Evolutionary conservation across 306 rosid species (phyloP).

Genomic region (Elaeagnus macrophylla): DNA sequence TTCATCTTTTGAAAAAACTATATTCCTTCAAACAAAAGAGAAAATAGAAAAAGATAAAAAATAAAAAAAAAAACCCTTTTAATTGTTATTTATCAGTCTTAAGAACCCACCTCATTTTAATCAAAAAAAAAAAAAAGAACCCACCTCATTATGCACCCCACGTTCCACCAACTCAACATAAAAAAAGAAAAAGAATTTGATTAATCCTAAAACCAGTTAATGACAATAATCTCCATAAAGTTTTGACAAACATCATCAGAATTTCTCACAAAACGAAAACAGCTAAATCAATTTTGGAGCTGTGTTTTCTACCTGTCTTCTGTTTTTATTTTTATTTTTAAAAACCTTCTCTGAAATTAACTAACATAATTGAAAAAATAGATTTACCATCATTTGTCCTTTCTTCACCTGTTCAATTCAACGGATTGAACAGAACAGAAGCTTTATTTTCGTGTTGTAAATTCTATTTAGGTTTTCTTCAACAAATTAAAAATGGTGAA

Average conservation of each 20-base stretch:
- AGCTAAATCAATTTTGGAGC: conserved; percentile 16
- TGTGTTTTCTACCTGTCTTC: conserved; percentile 13
- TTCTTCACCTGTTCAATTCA: background rate
- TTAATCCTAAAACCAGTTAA: background rate
- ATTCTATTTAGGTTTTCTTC: conserved; percentile 14
- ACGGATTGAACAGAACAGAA: conserved; percentile 9
- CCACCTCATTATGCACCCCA: conserved; percentile 71
- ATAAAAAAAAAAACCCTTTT: background rate
- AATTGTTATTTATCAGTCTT: conserved; percentile 12
- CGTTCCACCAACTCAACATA: conserved; percentile 34
- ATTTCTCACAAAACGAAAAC: conserved; percentile 8
- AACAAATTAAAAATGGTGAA: conserved; percentile 24
- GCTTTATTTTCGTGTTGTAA: conserved; percentile 10
- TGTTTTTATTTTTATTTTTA: conserved; percentile 1
- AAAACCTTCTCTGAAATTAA: background rate
- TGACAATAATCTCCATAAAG: conserved; percentile 9
- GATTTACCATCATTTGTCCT: conserved; percentile 3
- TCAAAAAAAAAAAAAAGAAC: too few species aligned
- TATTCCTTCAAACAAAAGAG: conserved; percentile 10
- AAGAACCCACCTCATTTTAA: conserved; percentile 30
- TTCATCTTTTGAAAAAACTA: background rate
- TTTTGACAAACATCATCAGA: conserved; percentile 26
- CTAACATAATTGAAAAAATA: conserved; percentile 15
- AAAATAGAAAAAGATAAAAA: conserved; percentile 1
- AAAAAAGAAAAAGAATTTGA: conserved; percentile 11